These are phyloP conservation scores for Volutella citrinella DNA, from an alignment of 2,329 filamentous ascomycete species.

Conservation along the genomic window DNA sequence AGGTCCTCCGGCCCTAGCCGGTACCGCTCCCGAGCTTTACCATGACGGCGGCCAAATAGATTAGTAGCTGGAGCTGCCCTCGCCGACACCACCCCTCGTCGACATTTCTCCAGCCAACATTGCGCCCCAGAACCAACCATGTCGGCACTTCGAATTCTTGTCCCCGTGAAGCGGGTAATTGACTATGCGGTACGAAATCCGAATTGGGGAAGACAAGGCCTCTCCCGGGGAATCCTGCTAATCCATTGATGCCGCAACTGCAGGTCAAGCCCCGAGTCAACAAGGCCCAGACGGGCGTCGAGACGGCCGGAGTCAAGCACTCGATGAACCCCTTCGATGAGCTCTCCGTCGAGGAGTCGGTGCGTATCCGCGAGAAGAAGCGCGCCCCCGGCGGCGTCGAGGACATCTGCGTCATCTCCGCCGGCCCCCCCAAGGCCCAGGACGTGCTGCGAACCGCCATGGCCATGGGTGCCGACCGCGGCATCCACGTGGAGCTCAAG, in stretches of 20 bases:
- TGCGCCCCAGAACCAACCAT: constrained; percentile 38
- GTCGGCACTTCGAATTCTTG: constrained; percentile 70
- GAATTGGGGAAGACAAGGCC: constrained; percentile 3
- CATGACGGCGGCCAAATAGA: constrained; percentile 21
- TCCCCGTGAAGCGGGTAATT: constrained; percentile 81
- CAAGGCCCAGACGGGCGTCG: constrained; percentile 78
- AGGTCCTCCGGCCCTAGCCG: constrained; percentile 46
- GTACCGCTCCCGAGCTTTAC: constrained; percentile 26
- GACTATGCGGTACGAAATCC: constrained; percentile 69
- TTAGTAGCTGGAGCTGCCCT: constrained; percentile 14
- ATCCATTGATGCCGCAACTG: no score
- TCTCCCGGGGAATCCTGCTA: no score
- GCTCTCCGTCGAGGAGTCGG: constrained; percentile 93
- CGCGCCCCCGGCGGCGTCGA: constrained; percentile 70
- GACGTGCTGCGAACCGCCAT: constrained; percentile 94
- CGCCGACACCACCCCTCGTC: constrained; percentile 15
- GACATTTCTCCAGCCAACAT: constrained; percentile 20
- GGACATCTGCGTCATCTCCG: constrained; percentile 87
- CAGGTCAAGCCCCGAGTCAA: constrained; percentile 69
- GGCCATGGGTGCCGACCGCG: constrained; percentile 97
- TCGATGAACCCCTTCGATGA: constrained; percentile 99
- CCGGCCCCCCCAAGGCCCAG: constrained; percentile 80
- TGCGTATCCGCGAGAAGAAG: constrained; percentile 89
- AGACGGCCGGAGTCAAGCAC: constrained; percentile 92
- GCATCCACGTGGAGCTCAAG: constrained; percentile 78